Percentiles rank a stretch among this genome's conserved stretches.
These are phyloP conservation scores for Phytophthora pini DNA, from an alignment of 352 stramenopile species.

Conservation along the genomic window DNA sequence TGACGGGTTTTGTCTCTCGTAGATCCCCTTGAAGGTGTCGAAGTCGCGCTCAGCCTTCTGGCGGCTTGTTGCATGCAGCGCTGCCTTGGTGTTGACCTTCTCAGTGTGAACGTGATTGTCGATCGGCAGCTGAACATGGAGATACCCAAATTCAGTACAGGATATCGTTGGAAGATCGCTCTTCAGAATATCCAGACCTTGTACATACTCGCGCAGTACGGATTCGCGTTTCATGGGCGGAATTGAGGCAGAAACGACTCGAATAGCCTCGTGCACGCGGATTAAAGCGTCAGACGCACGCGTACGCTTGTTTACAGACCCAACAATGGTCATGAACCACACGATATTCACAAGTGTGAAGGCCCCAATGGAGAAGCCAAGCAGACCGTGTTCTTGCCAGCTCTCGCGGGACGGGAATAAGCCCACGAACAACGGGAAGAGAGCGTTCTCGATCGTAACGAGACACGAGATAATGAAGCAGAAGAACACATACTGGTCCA, in stretches of 20 bases:
- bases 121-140: slow-evolving; percentile 40
- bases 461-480: slow-evolving; percentile 64
- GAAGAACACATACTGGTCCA: slow-evolving; percentile 75
- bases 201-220: slow-evolving; percentile 34
- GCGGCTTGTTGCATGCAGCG: slow-evolving; percentile 14
- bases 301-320: slow-evolving; percentile 40
- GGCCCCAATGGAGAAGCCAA: slow-evolving; percentile 41
- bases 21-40: slow-evolving; percentile 33
- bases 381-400: slow-evolving; percentile 40
- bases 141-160: slow-evolving; percentile 36
- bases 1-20: slow-evolving; percentile 24
- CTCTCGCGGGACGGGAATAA: slow-evolving; percentile 19
- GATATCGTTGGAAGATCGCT: slow-evolving; percentile 34
- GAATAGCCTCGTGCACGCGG: slow-evolving; percentile 47
- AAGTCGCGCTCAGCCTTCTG: slow-evolving; percentile 29
- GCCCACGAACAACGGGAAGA: slow-evolving; percentile 48
- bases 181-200: slow-evolving; percentile 14
- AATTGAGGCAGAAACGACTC: slow-evolving; percentile 41
- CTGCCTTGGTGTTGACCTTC: slow-evolving; percentile 13
- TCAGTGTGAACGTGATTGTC: slow-evolving; percentile 28
- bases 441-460: slow-evolving; percentile 62
- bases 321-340: slow-evolving; percentile 35
- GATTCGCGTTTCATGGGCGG: slow-evolving; percentile 32
- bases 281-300: slow-evolving; percentile 31
- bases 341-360: slow-evolving; percentile 55